A percentile compares a stretch with the other conserved stretches of the same genome.
Evolutionary conservation across 257 asterid genomes (phyloP).

Genomic region (Nyctanthes arbortristis): DNA sequence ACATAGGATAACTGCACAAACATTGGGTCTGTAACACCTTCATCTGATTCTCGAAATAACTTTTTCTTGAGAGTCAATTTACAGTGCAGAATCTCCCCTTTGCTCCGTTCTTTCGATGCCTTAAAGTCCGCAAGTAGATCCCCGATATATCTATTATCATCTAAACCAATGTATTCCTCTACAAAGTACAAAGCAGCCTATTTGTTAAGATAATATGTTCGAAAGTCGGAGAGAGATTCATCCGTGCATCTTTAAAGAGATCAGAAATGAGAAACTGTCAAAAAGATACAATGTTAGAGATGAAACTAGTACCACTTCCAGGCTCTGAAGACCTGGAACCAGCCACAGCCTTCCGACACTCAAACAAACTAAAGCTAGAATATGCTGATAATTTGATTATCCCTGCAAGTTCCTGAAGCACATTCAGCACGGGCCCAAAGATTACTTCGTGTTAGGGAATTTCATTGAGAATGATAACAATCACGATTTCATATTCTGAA

Average conservation of each 20-base stretch:
- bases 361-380: constrained; percentile 92
- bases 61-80: constrained; percentile 86
- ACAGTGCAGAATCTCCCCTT: constrained; percentile 93
- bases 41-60: constrained; percentile 96
- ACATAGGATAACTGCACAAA: constrained; percentile 92
- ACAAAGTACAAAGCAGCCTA: constrained; percentile 21
- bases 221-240: constrained; percentile 7
- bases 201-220: constrained; percentile 14
- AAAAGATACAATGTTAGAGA: not conserved
- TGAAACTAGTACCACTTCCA: constrained; percentile 67
- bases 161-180: constrained; percentile 94
- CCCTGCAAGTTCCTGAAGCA: constrained; percentile 89
- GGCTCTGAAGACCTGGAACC: constrained; percentile 90
- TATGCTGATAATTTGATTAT: constrained; percentile 83
- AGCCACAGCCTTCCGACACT: constrained; percentile 85
- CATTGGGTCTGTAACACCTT: constrained; percentile 89
- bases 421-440: constrained; percentile 19
- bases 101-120: constrained; percentile 90
- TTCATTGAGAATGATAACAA: not conserved
- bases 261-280: constrained; percentile 8
- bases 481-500: constrained; percentile 3
- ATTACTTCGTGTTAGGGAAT: constrained; percentile 10
- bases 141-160: constrained; percentile 92
- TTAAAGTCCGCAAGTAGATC: constrained; percentile 95
- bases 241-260: constrained; percentile 10